Percentiles rank a stretch among this genome's conserved stretches.
Evolutionary conservation across 345 rosid genomes (phyloP).

Genomic region (Aegle marmelos): DNA sequence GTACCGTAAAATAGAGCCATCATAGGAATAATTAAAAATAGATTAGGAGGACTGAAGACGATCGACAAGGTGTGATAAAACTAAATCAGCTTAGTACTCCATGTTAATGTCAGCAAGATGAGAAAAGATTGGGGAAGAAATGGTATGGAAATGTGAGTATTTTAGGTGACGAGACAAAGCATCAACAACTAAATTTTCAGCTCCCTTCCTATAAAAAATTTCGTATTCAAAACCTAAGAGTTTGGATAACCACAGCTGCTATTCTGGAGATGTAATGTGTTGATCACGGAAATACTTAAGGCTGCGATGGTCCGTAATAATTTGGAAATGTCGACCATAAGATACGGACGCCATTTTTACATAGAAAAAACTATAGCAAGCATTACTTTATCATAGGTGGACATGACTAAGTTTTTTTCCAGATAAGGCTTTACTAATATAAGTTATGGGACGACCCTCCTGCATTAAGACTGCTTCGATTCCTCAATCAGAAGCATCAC

Average conservation of each 20-base stretch:
- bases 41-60: rapidly evolving
- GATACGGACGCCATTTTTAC: neutral
- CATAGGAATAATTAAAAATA: neutral
- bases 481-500: neutral
- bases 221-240: neutral
- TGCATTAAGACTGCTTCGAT: neutral
- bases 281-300: neutral
- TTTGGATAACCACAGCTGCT: no score
- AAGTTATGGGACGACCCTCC: neutral
- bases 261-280: neutral
- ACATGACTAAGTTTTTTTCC: no score
- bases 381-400: neutral
- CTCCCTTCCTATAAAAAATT: no score
- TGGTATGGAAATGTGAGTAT: neutral
- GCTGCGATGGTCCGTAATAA: neutral
- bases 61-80: no score
- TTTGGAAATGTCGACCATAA: neutral
- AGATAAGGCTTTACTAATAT: no score
- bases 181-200: neutral
- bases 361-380: neutral
- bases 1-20: neutral
- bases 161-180: neutral
- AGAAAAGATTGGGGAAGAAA: neutral
- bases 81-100: no score
- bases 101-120: neutral